phyloP scores from a whole-genome alignment of 2,329 filamentous ascomycete genomes.

The Exserohilum turcica region DNA sequence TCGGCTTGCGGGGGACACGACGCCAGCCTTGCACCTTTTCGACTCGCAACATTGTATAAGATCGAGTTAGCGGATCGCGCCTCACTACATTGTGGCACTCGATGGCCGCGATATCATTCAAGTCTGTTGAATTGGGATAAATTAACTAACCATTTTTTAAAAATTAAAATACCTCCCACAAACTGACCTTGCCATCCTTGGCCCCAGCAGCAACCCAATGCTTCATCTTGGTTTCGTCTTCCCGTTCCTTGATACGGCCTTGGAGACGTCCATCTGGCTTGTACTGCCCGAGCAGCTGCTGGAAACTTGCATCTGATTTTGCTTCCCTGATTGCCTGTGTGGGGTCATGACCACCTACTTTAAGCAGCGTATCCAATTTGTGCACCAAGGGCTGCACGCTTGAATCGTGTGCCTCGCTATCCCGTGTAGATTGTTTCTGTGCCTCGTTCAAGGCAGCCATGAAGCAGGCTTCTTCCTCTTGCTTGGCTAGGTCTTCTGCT shows the following conservation, averaged over 20 bases:
- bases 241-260: conserved; percentile 32
- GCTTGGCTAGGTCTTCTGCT: conserved; percentile 4
- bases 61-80: too few species aligned
- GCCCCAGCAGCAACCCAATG: conserved; percentile 92
- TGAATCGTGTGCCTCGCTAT: not conserved
- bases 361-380: not conserved
- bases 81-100: too few species aligned
- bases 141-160: too few species aligned
- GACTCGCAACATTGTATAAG: too few species aligned
- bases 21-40: conserved; percentile 9
- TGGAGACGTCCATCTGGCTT: not conserved
- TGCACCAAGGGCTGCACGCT: not conserved
- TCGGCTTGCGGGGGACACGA: conserved; percentile 27
- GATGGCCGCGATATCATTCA: too few species aligned
- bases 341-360: not conserved
- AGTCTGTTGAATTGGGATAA: too few species aligned
- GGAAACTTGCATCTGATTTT: conserved; percentile 9
- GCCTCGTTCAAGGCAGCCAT: not conserved
- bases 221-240: conserved; percentile 62
- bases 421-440: not conserved
- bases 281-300: conserved; percentile 25
- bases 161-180: conserved; percentile 85
- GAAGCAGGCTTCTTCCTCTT: not conserved
- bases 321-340: not conserved
- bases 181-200: conserved; percentile 92